Conservation (phyloP, 768 basidiomycete species). For the Russula earlei region DNA sequence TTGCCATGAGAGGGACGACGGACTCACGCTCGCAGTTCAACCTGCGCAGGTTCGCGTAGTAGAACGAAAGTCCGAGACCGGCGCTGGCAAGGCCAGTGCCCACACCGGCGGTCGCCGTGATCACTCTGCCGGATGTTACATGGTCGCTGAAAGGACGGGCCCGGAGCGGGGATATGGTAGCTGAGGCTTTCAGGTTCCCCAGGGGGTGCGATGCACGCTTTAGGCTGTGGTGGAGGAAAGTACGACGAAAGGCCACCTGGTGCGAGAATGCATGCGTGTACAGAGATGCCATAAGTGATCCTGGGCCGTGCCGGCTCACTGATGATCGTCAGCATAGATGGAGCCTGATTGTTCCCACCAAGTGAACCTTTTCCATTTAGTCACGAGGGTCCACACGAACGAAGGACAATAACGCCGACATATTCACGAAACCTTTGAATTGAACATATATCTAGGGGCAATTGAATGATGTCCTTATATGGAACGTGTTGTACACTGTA, state of each 20-base stretch:
- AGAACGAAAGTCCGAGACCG: slow-evolving; percentile 7
- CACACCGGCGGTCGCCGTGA: too few relatives aligned
- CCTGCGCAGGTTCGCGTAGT: background rate
- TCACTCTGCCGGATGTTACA: background rate
- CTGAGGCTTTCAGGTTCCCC: background rate
- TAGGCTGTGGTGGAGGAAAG: background rate
- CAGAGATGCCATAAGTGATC: slow-evolving; percentile 11
- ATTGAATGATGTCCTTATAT: too few relatives aligned
- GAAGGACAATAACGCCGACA: too few relatives aligned
- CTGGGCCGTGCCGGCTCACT: too few relatives aligned
- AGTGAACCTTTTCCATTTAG: too few relatives aligned
- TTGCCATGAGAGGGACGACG: background rate
- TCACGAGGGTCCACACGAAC: too few relatives aligned
- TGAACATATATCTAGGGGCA: too few relatives aligned
- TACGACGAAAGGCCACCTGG: background rate
- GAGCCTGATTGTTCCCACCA: too few relatives aligned
- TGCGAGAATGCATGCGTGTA: slow-evolving; percentile 1
- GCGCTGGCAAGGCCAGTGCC: slow-evolving; percentile 4
- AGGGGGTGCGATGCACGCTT: background rate
- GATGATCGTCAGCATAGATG: too few relatives aligned
- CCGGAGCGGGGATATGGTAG: background rate
- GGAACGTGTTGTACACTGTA: too few relatives aligned
- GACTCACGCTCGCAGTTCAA: slow-evolving; percentile 14
- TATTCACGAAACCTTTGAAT: too few relatives aligned
- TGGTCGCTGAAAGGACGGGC: background rate